Percentiles rank a stretch among this genome's conserved stretches.
phyloP scores from a whole-genome alignment of 2,329 filamentous ascomycete genomes.

The Ceratocystis harringtonii region DNA sequence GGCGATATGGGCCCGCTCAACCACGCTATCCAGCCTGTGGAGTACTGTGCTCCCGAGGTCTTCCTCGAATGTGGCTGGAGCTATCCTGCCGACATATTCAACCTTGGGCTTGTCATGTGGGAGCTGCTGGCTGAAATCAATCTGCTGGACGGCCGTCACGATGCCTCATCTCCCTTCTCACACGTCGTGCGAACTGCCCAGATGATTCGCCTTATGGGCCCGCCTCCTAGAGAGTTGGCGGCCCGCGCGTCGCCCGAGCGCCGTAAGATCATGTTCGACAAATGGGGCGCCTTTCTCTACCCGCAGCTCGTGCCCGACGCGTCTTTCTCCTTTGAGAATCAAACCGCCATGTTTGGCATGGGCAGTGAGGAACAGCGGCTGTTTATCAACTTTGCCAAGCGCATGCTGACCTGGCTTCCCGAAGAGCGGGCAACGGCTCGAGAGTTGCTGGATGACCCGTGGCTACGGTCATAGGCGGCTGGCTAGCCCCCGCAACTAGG shows the following conservation, averaged over 20 bases:
- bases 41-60: constrained; percentile 24
- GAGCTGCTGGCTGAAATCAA: constrained; percentile 23
- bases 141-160: constrained; percentile 19
- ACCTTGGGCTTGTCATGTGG: constrained; percentile 23
- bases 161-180: constrained; percentile 19
- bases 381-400: constrained; percentile 22
- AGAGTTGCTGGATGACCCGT: constrained; percentile 23
- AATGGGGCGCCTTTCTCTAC: constrained; percentile 12
- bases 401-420: constrained; percentile 23
- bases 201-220: constrained; percentile 23
- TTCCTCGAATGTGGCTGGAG: constrained; percentile 23
- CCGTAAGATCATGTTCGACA: constrained; percentile 15
- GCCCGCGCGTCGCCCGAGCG: constrained; percentile 17
- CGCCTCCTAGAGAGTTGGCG: constrained; percentile 21
- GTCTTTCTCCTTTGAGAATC: constrained; percentile 13
- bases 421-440: constrained; percentile 22
- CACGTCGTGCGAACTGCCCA: constrained; percentile 22
- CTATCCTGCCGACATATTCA: constrained; percentile 23
- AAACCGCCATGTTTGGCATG: constrained; percentile 13
- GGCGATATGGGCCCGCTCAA: constrained; percentile 20
- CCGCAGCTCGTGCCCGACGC: constrained; percentile 13
- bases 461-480: constrained; percentile 18
- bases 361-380: constrained; percentile 19
- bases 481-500: no score
- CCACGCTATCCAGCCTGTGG: constrained; percentile 22